Evolutionary conservation across 2,329 filamentous ascomycete genomes (phyloP).

Genomic region (Xylaria sp.): DNA sequence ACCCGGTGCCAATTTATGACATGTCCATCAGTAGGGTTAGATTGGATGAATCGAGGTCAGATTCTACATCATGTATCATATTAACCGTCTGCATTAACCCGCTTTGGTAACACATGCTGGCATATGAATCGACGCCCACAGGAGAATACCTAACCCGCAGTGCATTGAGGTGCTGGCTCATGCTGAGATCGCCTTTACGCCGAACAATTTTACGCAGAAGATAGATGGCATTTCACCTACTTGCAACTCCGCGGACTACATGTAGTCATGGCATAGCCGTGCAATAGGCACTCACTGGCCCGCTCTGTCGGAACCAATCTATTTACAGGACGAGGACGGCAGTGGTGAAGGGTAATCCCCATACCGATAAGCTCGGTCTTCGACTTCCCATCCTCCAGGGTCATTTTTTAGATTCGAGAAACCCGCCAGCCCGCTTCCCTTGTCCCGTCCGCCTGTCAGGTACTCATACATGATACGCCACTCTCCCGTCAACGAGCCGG

Average conservation of each 20-base stretch:
- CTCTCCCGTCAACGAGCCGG: no score
- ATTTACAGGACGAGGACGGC: conserved; percentile 1
- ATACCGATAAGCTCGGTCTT: not conserved
- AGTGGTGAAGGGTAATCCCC: not conserved
- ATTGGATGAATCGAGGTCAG: not conserved
- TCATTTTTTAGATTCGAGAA: not conserved
- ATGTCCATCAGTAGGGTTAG: not conserved
- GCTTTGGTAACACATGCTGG: not conserved
- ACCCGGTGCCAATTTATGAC: not conserved
- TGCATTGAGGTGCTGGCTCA: no score
- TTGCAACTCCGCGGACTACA: conserved; percentile 6
- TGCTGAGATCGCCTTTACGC: no score
- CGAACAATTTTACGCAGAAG: no score
- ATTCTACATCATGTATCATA: not conserved
- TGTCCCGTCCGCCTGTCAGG: not conserved
- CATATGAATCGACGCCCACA: no score
- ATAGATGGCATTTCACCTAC: not conserved
- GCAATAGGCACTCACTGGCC: conserved; percentile 11
- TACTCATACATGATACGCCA: no score
- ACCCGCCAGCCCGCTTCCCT: not conserved
- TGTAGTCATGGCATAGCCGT: not conserved
- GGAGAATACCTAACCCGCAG: no score
- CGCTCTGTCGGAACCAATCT: conserved; percentile 22
- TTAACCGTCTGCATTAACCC: not conserved
- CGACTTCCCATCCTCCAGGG: not conserved